Conservation (phyloP, 306 rosid species). For the Morella rubra region DNA sequence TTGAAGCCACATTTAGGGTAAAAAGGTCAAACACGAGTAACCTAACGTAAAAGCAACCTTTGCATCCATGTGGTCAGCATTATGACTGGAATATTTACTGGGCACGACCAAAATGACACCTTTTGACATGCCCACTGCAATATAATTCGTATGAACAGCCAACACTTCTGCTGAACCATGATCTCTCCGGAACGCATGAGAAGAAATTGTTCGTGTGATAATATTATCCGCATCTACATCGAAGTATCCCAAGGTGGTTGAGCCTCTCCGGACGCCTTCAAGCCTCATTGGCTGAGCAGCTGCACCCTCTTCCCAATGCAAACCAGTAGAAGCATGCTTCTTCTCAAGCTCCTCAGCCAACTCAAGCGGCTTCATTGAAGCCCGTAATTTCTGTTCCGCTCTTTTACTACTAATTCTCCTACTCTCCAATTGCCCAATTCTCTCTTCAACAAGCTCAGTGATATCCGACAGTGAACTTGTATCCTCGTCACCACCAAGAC, state of each 20-base stretch:
- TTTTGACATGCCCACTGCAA: constrained; percentile 90
- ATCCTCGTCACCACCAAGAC: constrained; percentile 36
- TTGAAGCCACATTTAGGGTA: not conserved
- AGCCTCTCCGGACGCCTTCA: constrained; percentile 84
- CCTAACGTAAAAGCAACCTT: constrained; percentile 51
- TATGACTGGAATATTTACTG: constrained; percentile 78
- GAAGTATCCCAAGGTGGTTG: constrained; percentile 82
- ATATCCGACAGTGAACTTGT: constrained; percentile 44
- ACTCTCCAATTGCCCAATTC: constrained; percentile 60
- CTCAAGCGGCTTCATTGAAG: constrained; percentile 63
- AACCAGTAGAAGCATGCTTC: constrained; percentile 87
- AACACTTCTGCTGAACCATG: constrained; percentile 86
- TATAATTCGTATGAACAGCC: constrained; percentile 77
- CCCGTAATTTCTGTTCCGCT: constrained; percentile 42
- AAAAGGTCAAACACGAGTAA: not conserved
- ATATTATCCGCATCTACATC: constrained; percentile 64
- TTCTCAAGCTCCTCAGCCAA: constrained; percentile 86
- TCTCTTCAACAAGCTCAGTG: constrained; percentile 63
- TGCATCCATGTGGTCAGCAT: constrained; percentile 68
- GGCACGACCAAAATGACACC: constrained; percentile 74
- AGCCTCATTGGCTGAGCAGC: constrained; percentile 99
- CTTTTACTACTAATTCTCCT: constrained; percentile 35
- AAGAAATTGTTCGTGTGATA: constrained; percentile 62
- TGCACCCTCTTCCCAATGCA: constrained; percentile 94
- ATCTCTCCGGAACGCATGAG: constrained; percentile 71